Conservation (phyloP, 352 stramenopile species). For the Thraustochytrium striatum region DNA sequence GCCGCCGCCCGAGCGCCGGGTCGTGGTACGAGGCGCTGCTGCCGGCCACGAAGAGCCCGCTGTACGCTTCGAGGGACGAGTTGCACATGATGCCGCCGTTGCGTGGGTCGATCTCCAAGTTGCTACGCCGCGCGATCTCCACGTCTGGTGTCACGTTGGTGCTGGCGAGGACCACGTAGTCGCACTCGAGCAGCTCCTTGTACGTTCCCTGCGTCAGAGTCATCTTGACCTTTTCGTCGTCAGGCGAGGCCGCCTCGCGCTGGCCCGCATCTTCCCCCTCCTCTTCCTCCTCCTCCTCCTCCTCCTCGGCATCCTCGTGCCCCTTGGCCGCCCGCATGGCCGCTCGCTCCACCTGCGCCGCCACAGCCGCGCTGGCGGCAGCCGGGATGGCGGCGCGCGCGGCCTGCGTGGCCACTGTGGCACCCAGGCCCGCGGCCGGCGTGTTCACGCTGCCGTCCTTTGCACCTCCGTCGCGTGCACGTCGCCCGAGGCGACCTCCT, state of each 20-base stretch:
- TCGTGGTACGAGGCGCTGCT: conserved; percentile 82
- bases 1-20: conserved; percentile 69
- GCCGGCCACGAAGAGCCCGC: conserved; percentile 79
- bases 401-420: too few relatives aligned
- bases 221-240: conserved; percentile 18
- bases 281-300: neutral
- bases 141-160: conserved; percentile 79
- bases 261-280: neutral
- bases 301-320: conserved; percentile 32
- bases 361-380: neutral
- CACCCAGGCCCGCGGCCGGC: too few relatives aligned
- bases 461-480: neutral
- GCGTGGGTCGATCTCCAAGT: conserved; percentile 74
- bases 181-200: conserved; percentile 67
- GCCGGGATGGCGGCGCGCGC: too few relatives aligned
- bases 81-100: conserved; percentile 84
- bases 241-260: neutral
- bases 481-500: conserved; percentile 36
- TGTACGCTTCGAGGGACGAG: conserved; percentile 75
- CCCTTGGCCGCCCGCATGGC: neutral
- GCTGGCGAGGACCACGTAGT: conserved; percentile 83
- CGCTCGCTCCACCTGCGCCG: neutral
- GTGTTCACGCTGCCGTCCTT: too few relatives aligned
- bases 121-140: conserved; percentile 62
- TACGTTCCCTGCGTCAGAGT: conserved; percentile 63